Base-by-base conservation (phyloP, 208 protist genomes). In the Leishmania tarentolae region DNA sequence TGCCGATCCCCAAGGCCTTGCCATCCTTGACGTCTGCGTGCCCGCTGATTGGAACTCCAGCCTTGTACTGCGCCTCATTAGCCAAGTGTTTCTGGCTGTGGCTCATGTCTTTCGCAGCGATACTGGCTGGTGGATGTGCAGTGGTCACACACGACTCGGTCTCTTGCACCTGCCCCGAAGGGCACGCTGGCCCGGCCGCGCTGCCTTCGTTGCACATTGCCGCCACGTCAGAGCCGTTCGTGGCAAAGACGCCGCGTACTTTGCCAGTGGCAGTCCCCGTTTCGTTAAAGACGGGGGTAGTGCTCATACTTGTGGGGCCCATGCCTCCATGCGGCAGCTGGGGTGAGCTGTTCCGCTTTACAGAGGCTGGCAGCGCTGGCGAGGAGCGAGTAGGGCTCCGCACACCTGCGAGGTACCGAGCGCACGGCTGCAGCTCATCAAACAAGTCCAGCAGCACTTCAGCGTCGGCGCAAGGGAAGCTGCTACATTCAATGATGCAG, bases 401-500 rank as follows among this genome's bases (percentile, higher is more conserved):
- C 75, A 0, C 52, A 21, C 65, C 63, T 17, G 37, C 66, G 72
- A 57, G 80, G 56, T 76, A 85, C 19, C 42, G 85, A 17, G 65
- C 74, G 84, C 77, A 85, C 7, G 82, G 76, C 72, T 81, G 85
- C 40, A 96, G 82, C 44, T 96, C 93, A 57, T 92, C 87, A 76
- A 96, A 96, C 24, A 96, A 69, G 50, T 92, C 91, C 6, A 87
- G 52, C 59, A 96, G 84, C 46, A 94, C 69, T 37, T 81, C 76
- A 28, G 83, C 86, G 61, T 96, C 91, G 5, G 87, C 76, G 13
- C 91, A 70, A 31, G 91, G 89, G 50, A 95, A 83, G 76, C 82
- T 81, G 35, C 90, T 89, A 9, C 56, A 75, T 61, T 96, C 90
- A 7, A 95, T 61, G 9, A 96, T 92, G 50, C 89, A 82, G n/a